Percentiles rank a stretch among this genome's conserved stretches.
Evolutionary conservation across 495 filamentous ascomycete species (phyloP).

Genomic region (Penicillium taxi): DNA sequence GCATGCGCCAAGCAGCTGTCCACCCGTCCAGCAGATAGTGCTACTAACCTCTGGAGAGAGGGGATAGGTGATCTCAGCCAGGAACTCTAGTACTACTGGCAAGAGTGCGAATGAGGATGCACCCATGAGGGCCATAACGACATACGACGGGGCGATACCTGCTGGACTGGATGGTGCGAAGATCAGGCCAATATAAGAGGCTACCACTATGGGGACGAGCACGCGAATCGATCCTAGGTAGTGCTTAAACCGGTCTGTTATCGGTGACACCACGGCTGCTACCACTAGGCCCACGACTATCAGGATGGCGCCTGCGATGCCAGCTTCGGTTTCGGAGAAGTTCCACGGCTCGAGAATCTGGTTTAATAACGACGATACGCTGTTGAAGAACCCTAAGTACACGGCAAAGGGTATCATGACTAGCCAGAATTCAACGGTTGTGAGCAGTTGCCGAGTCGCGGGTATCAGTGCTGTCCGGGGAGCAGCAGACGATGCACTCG

Average conservation of each 20-base stretch:
- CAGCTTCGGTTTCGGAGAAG: slow-evolving; percentile 72
- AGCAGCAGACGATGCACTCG: slow-evolving; percentile 43
- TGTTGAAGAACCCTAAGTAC: slow-evolving; percentile 92
- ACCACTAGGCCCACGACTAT: slow-evolving; percentile 79
- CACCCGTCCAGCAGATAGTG: slow-evolving; percentile 75
- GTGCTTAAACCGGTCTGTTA: slow-evolving; percentile 76
- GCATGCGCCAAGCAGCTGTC: slow-evolving; percentile 60
- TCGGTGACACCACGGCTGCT: slow-evolving; percentile 66
- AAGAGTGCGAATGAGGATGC: slow-evolving; percentile 73
- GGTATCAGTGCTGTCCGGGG: slow-evolving; percentile 45
- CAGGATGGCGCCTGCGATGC: slow-evolving; percentile 81
- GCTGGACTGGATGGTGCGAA: slow-evolving; percentile 68
- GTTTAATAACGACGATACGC: slow-evolving; percentile 78
- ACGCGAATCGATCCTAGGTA: slow-evolving; percentile 69
- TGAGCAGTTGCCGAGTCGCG: slow-evolving; percentile 36
- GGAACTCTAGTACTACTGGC: slow-evolving; percentile 77
- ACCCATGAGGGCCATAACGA: slow-evolving; percentile 61
- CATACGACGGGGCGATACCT: slow-evolving; percentile 59
- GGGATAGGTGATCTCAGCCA: slow-evolving; percentile 80
- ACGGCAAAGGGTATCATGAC: slow-evolving; percentile 67
- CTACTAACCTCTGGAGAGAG: slow-evolving; percentile 80
- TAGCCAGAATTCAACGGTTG: slow-evolving; percentile 66
- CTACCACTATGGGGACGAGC: slow-evolving; percentile 65
- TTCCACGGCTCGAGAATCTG: slow-evolving; percentile 80
- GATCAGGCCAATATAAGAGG: slow-evolving; percentile 67